Evolutionary conservation across 2,329 filamentous ascomycete genomes (phyloP), one percentile per base, ranked within the genome.

Genomic region (Fragosphaeria purpurea): DNA sequence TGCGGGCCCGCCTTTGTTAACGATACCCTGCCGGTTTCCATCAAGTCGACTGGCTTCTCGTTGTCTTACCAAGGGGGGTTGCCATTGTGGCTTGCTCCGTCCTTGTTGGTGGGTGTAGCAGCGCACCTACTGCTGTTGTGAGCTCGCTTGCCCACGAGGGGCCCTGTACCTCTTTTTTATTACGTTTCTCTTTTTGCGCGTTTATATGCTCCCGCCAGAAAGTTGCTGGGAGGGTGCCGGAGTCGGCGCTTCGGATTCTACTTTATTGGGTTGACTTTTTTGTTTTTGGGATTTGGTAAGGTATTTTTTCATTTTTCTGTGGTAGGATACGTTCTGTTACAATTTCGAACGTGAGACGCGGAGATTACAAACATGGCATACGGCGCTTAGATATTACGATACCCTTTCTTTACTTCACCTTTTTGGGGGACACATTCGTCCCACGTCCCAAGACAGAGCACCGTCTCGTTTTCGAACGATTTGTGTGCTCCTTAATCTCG

Each of bases 1-100:
- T 85, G 81, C 58, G 81, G 81, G 0, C 65, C 71, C 0, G 64
- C 63, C 11, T 85, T 80, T 56, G 76, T 78, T 53, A 82, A 82
- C 56, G 66, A 69, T 41, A 75, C 72, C n/a, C 61, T 82, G 4
- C 71, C 76, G 0, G 65, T 61, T 0, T 63, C 64, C 44, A 49
- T 59, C 5, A 60, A 59, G 2, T 57, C 59, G 1, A 62, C 55
- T 22, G 53, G 48, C 5, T 56, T 58, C 1, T 22, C 44, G 2
- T 44, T 48, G 32, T 4, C 39, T 13, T 9, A 30, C 1, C 34
- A 37, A 8, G 41, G 44, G 4, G 30, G 12, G 7, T 31, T 38
- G 5, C 10, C 47, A 33, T 32, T 34, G 11, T 56, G 52, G 54
- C 12, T 56, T 5, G 32, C 48, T 5, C 30, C 44, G 22, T 9